phyloP scores from a whole-genome alignment of 176 grass and related monocot species.

The Elymus sibiricus region DNA sequence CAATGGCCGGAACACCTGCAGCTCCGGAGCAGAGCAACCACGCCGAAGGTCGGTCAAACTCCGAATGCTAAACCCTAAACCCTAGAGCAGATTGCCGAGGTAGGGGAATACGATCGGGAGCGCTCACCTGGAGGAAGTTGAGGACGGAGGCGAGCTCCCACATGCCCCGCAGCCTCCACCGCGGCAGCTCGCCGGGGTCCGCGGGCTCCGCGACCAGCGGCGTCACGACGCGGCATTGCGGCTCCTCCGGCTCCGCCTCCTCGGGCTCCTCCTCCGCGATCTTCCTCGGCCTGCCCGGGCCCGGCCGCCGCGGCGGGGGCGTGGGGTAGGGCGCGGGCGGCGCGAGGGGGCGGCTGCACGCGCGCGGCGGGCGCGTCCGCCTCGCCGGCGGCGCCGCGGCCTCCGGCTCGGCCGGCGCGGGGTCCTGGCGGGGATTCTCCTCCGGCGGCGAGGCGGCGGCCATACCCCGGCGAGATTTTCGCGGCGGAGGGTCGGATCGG shows the following conservation, averaged over 20 bases:
- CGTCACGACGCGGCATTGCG: conserved; percentile 60
- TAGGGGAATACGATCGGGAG: background rate
- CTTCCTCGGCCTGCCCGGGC: conserved; percentile 44
- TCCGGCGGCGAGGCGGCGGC: conserved; percentile 6
- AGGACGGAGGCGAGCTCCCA: conserved; percentile 93
- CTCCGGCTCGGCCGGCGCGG: background rate
- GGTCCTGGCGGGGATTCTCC: background rate
- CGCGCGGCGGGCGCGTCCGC: conserved; percentile 67
- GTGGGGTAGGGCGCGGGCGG: conserved; percentile 17
- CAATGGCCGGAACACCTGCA: conserved; percentile 79
- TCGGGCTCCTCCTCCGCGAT: conserved; percentile 20
- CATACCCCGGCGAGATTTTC: conserved; percentile 21
- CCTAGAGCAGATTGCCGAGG: background rate
- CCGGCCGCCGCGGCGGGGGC: conserved; percentile 30
- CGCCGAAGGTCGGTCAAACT: background rate
- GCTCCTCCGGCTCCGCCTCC: conserved; percentile 30
- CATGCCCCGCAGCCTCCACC: conserved; percentile 76
- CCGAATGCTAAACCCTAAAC: conserved; percentile 25
- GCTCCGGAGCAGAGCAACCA: conserved; percentile 16
- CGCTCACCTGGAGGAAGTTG: conserved; percentile 86
- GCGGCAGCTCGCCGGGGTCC: conserved; percentile 46
- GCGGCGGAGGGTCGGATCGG: background rate
- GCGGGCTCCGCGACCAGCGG: conserved; percentile 58
- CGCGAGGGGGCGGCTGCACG: conserved; percentile 54
- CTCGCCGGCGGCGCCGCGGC: background rate